Base-by-base conservation (phyloP, 2,329 filamentous ascomycete genomes). In the Thermochaetoides dissita region DNA sequence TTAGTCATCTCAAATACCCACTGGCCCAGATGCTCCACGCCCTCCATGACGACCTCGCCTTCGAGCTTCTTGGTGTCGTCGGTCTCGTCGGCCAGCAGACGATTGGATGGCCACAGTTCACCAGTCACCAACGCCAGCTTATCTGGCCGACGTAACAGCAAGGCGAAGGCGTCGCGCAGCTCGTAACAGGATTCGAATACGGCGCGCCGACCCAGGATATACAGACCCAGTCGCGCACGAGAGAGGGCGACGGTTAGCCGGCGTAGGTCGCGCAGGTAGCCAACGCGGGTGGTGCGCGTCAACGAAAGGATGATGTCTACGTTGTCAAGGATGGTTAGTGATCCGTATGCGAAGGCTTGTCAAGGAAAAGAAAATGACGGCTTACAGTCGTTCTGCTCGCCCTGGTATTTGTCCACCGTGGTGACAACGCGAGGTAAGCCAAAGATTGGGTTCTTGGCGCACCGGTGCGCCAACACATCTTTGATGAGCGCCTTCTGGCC, bases 371-470 rank as follows among this genome's bases (percentile, higher is more conserved):
- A 24, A 24, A 24, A 24, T 24, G 17, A 24, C 17, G 17, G 17
- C 83, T 71, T 71, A 91, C 85, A 96, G 57, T 98, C 91, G 62
- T 98, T 98, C 63, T 98, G 91, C 68, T 98, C 91, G 59, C 91
- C 93, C 66, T 98, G 91, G 57, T 96, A 98, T 61, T 94, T 95
- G 66, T 98, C 91, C 49, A 98, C 89, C 6, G 93, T 98, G 3
- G 85, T 88, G 29, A 98, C 85, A 41, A 83, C 81, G 61, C 81
- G 83, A 11, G 91, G 91, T 60, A 94, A 66, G 7, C 89, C 88
- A 62, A 98, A 98, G 12, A 96, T 66, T 2, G 79, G 66, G 53
- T 87, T 93, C 53, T 76, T 81, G 33, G 79, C 81, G 61, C 91
- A 98, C 45, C 91, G 74, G 57, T 93, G 84, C 10, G 66, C 67